Base-by-base conservation (phyloP, 371 early-diverging fungal species). In the Zopfochytrium polystomum region DNA sequence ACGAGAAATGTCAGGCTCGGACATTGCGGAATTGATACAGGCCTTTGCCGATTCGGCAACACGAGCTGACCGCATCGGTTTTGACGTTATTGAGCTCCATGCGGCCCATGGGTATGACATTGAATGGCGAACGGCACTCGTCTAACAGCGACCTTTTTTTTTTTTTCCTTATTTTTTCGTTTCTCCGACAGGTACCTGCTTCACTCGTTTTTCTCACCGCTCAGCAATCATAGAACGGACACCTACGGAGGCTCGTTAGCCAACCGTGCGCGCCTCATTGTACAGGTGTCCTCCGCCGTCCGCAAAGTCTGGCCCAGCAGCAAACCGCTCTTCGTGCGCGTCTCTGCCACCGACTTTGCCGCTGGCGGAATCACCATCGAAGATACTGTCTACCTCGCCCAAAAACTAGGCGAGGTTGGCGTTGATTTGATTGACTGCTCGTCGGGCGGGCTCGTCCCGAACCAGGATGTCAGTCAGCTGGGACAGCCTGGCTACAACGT, bases 21-120 rank as follows among this genome's bases (percentile, higher is more conserved):
- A 90, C 45, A 92, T 96, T 38, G 57, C 75, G 9, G 70, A 73
- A 0, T 42, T 85, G 18, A 72, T 79, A 13, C 62, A 78, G 34
- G 80, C 79, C 25, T 96, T 88, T 75, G 87, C 63, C 0, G 79
- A 82, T 4, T 87, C 90, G 32, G 89, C 93, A 6, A 58, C 66
- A 29, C 82, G 91, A 26, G 87, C 89, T 26, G n/a, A 55, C 30
- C 9, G 25, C 11, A 7, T 30, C 31, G 95, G 92, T 0, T 85
- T 91, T 69, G 90, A 95, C 44, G 83, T 84, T 0, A 63, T 93
- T 23, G 92, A 95, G 73, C 73, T 95, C 34, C 94, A 95, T 58
- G 83, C 80, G 46, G 90, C 90, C 0, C 63, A 70, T 49, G 68
- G 67, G 3, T n/a, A n/a, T n/a, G n/a, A n/a, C n/a, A n/a, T n/a